Base-by-base conservation (phyloP, 2,329 filamentous ascomycete species). In the Celoporthe dispersa region DNA sequence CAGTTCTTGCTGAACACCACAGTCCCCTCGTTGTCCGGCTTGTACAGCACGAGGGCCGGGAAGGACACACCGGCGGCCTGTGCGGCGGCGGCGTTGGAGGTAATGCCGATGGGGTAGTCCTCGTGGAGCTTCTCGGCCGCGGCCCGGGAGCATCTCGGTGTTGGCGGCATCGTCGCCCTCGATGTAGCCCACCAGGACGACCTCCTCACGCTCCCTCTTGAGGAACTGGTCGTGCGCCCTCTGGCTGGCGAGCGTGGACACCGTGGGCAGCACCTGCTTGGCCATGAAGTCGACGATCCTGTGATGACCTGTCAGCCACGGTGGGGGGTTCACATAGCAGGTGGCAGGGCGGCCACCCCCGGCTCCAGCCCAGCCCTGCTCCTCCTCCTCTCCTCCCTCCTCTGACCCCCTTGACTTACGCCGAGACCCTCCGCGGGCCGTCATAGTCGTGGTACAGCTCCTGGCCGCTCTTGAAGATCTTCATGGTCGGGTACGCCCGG, bases 201-300 rank as follows among this genome's bases (percentile, higher is more conserved):
- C 93, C 86, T 98, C 97, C 85, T 98, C 96, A 80, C 94, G 90
- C 71, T 91, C 95, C 91, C 98, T 98, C 90, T 98, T 97, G 77
- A 71, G 70, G 89, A 97, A 96, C 75, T 96, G 93, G 78, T 97
- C 94, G 79, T 94, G 93, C 67, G 98, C 85, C 71, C 90, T 93
- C 75, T 95, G 93, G 81, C 92, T 90, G 77, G 87, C 90, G 71
- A 99, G 87, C 73, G 87, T 78, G 6, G 95, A 98, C 74, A 99
- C 94, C 74, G 96, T 92, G 68, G 96, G 96, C 71, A 99, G 89
- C 31, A 93, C 92, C 85, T 98, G 96, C 89, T 98, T 99, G 81
- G 93, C 92, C 95, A 99, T 98, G 87, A 97, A 98, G 31, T 90
- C 91, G 63, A 87, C 87, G 78, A 91, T 91, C 73, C 87, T 89